These are phyloP conservation scores for Aspergillus neotritici DNA, from an alignment of 2,329 filamentous ascomycete species.

Conservation along the genomic window DNA sequence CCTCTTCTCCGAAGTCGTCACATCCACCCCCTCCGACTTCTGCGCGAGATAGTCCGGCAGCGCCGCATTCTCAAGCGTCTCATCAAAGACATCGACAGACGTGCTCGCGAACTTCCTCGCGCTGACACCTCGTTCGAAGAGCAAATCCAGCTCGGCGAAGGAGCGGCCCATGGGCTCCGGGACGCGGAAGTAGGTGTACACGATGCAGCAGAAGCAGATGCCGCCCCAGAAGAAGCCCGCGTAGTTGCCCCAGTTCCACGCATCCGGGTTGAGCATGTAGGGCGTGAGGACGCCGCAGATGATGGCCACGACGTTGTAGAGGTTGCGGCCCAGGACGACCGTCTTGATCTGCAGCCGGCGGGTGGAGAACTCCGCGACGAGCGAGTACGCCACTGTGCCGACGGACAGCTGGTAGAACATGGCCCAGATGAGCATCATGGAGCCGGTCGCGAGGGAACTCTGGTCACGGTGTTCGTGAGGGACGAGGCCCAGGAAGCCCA, in stretches of 20 bases:
- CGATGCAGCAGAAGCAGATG: slow-evolving; percentile 71
- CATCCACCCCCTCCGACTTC: slow-evolving; percentile 49
- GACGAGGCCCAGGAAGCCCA: slow-evolving; percentile 77
- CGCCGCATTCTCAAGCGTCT: slow-evolving; percentile 27
- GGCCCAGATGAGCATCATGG: slow-evolving; percentile 78
- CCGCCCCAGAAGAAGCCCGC: slow-evolving; percentile 85
- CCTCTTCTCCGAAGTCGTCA: slow-evolving; percentile 51
- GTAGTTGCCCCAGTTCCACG: slow-evolving; percentile 84
- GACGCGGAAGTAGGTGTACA: slow-evolving; percentile 75
- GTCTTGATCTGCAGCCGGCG: slow-evolving; percentile 85
- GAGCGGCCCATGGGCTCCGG: slow-evolving; percentile 75
- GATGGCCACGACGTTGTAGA: slow-evolving; percentile 78
- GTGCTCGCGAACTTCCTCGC: slow-evolving; percentile 66
- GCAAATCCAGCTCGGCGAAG: slow-evolving; percentile 78
- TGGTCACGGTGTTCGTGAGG: slow-evolving; percentile 53
- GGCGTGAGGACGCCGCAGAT: slow-evolving; percentile 76
- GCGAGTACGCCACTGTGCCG: slow-evolving; percentile 82
- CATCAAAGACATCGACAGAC: slow-evolving; percentile 51
- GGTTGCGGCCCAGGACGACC: slow-evolving; percentile 74
- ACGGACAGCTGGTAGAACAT: slow-evolving; percentile 81
- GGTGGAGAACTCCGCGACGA: slow-evolving; percentile 79
- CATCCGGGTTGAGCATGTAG: slow-evolving; percentile 84
- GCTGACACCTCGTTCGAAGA: slow-evolving; percentile 69
- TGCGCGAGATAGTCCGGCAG: slow-evolving; percentile 27
- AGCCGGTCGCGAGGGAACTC: slow-evolving; percentile 70